These are phyloP conservation scores for Geranium brycei DNA, from an alignment of 345 rosid species.

Conservation along the genomic window DNA sequence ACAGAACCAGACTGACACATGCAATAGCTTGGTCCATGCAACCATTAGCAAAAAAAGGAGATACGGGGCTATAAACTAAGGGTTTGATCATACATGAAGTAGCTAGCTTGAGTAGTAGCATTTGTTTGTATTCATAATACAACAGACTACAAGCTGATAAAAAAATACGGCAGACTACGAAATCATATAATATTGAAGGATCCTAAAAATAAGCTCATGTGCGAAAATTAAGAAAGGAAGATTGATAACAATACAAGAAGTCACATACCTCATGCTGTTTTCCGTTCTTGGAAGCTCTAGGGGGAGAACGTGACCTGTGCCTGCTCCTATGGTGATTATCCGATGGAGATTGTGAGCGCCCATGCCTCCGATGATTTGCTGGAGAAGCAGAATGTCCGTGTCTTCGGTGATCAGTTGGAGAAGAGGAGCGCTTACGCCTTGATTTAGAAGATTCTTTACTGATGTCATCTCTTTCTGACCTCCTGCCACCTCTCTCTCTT, in stretches of 20 bases:
- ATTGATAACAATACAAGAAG: conserved; percentile 8
- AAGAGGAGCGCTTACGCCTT: conserved; percentile 34
- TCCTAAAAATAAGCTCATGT: too few relatives aligned
- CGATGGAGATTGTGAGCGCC: conserved; percentile 36
- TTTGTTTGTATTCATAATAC: not conserved
- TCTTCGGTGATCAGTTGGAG: conserved; percentile 36
- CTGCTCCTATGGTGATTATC: conserved; percentile 40
- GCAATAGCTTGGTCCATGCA: too few relatives aligned
- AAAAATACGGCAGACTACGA: not conserved
- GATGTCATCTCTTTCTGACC: conserved; percentile 43
- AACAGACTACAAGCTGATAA: too few relatives aligned
- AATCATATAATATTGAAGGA: not conserved
- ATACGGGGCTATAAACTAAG: not conserved
- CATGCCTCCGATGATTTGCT: conserved; percentile 16
- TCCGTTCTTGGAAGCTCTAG: conserved; percentile 23
- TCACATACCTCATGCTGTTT: conserved; percentile 53
- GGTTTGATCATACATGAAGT: not conserved
- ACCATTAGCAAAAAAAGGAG: not conserved
- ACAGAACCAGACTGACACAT: not conserved
- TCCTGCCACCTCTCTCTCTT: conserved; percentile 39
- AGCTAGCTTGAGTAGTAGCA: not conserved
- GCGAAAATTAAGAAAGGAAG: not conserved
- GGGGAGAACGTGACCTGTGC: conserved; percentile 50
- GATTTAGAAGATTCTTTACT: conserved; percentile 34
- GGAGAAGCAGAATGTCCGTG: not conserved